These are phyloP conservation scores for Eutrema yunnanense DNA, from an alignment of 345 rosid species.

Conservation along the genomic window DNA sequence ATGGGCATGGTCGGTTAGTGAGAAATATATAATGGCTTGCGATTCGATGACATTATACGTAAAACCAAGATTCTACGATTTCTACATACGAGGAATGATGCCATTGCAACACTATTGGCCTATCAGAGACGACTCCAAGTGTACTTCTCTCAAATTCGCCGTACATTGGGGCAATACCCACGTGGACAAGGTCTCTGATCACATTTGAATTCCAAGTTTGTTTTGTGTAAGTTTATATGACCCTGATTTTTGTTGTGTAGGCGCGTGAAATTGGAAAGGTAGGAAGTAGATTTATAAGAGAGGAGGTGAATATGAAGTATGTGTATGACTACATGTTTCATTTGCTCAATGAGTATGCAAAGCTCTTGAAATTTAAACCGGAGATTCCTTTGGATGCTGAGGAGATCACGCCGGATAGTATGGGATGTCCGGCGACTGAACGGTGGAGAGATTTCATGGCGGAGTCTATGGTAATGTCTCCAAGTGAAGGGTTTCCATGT, in stretches of 20 bases:
- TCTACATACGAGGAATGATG: slow-evolving; percentile 57
- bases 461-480: slow-evolving; percentile 48
- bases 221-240: background rate
- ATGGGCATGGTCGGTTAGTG: slow-evolving; percentile 75
- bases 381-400: slow-evolving; percentile 32
- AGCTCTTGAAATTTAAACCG: slow-evolving; percentile 58
- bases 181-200: slow-evolving; percentile 16
- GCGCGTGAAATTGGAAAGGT: slow-evolving; percentile 56
- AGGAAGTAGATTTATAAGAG: slow-evolving; percentile 45
- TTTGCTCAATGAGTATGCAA: slow-evolving; percentile 48
- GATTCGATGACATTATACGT: slow-evolving; percentile 50
- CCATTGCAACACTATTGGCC: slow-evolving; percentile 78
- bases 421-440: slow-evolving; percentile 38
- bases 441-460: slow-evolving; percentile 40
- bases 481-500: slow-evolving; percentile 27
- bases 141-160: slow-evolving; percentile 57
- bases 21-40: slow-evolving; percentile 69
- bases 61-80: slow-evolving; percentile 47
- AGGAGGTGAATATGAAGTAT: slow-evolving; percentile 48
- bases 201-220: background rate
- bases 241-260: slow-evolving; percentile 25
- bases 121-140: slow-evolving; percentile 38
- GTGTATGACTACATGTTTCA: slow-evolving; percentile 79
- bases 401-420: slow-evolving; percentile 44
- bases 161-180: slow-evolving; percentile 74